Conservation (phyloP, 2,329 filamentous ascomycete genomes). For the Xylaria sp. region DNA sequence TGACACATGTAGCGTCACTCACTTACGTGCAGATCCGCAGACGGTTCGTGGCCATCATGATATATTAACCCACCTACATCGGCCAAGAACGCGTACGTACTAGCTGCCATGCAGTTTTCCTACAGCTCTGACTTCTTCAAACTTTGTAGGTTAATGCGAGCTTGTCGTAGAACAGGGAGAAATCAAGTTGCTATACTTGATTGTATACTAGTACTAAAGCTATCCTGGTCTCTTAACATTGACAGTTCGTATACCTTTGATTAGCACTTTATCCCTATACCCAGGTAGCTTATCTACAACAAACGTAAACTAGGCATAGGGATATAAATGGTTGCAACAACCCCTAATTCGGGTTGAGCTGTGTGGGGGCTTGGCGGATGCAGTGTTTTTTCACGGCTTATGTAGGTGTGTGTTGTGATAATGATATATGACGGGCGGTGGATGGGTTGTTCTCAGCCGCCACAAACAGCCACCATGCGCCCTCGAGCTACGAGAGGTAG, state of each 20-base stretch:
- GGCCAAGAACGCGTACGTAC: background rate
- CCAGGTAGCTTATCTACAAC: background rate
- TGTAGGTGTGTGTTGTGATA: background rate
- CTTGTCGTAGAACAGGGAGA: background rate
- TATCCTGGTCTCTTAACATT: background rate
- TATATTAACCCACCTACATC: constrained; percentile 1
- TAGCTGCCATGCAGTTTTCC: background rate
- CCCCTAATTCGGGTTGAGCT: background rate
- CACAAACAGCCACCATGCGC: constrained; percentile 16
- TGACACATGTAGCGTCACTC: background rate
- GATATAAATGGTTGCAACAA: background rate
- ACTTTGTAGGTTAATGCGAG: too few species aligned
- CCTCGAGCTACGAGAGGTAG: background rate
- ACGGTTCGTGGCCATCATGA: constrained; percentile 5
- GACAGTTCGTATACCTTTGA: too few species aligned
- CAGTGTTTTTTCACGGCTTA: background rate
- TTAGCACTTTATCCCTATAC: background rate
- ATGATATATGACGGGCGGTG: constrained; percentile 7
- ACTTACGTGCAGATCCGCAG: background rate
- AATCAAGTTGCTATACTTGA: background rate
- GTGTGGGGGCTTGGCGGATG: background rate
- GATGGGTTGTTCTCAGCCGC: constrained; percentile 22
- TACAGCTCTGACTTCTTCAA: background rate
- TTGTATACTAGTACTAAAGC: background rate
- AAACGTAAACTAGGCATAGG: background rate